Base-by-base conservation (phyloP, 148 eudicot genomes). In the Dianthus caryophyllus region DNA sequence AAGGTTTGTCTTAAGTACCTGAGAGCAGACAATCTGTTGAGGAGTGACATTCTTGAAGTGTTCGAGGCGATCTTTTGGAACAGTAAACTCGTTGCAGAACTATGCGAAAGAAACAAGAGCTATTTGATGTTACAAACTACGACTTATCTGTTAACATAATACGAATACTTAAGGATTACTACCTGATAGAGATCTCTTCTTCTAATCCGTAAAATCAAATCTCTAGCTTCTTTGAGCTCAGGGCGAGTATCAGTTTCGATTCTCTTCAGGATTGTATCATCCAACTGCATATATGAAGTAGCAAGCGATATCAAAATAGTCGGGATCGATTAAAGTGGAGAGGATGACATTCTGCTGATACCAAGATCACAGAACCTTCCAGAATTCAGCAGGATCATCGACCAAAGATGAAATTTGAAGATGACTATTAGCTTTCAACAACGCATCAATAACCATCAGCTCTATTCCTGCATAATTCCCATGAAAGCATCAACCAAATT, bases 31-130 rank as follows among this genome's bases (percentile, higher is more conserved):
- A 72, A 94, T 90, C 75, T 94, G 93, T 75, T 86, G 75, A 24
- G 95, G 78, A 1, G 97, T 88, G 70, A 94, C 79, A 15, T 81
- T 71, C 77, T 88, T 82, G 74, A 83, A 88, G 69, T 78, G 75
- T 61, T 88, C 99, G 73, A 90, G 61, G 58, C 74, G 77, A 46
- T 88, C 89, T 78, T 78, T 90, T 0, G 97, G 99, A 77, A 94
- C 99, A 65, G 84, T 73, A 75, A 84, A 88, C 72, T 94, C 99
- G 44, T 94, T 94, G 81, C 99, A 94, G 75, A 88, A 94, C 99
- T 94, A 79, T 71, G 55, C 25, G 9, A 18, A 48, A 54, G 6
- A 50, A 74, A 36, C 62, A 46, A 58, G 46, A 76, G 26, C 49
- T 59, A 57, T 22, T 59, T 56, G 26, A 74, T 31, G 10, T 30